Evolutionary conservation across 805 yeast genomes (phyloP).

Genomic region (Metschnikowia drakensbergensis): DNA sequence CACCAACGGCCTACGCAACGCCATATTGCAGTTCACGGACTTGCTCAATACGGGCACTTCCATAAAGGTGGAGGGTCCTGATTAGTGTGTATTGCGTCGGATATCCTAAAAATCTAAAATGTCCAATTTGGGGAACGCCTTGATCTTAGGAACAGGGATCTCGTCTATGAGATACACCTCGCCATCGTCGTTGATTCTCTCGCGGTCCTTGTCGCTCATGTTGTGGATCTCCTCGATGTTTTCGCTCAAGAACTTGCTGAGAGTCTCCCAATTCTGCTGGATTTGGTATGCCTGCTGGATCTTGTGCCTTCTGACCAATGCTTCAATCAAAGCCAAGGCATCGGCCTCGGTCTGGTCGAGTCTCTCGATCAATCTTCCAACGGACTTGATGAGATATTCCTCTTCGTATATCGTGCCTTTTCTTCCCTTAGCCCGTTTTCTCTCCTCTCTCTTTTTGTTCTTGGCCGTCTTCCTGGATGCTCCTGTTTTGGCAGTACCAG

Average conservation of each 20-base stretch:
- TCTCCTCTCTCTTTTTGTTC: slow-evolving; percentile 89
- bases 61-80: slow-evolving; percentile 1
- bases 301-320: slow-evolving; percentile 66
- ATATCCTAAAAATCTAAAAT: slow-evolving; percentile 52
- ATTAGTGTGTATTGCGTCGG: too few species aligned
- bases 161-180: slow-evolving; percentile 73
- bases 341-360: slow-evolving; percentile 71
- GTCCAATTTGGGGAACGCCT: slow-evolving; percentile 55
- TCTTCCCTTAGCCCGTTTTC: slow-evolving; percentile 94
- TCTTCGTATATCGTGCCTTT: slow-evolving; percentile 98
- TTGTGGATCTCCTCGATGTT: slow-evolving; percentile 72
- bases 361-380: slow-evolving; percentile 84
- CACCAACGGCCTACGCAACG: slow-evolving; percentile 42
- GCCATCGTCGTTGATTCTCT: slow-evolving; percentile 86
- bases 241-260: slow-evolving; percentile 53
- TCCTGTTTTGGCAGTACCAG: slow-evolving; percentile 95
- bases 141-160: slow-evolving; percentile 65
- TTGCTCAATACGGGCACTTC: slow-evolving; percentile 6
- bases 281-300: slow-evolving; percentile 78
- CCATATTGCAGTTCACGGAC: slow-evolving; percentile 33
- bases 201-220: slow-evolving; percentile 81
- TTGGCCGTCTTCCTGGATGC: slow-evolving; percentile 90
- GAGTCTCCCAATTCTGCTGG: slow-evolving; percentile 61
- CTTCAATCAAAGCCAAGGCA: slow-evolving; percentile 69
- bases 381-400: slow-evolving; percentile 84